phyloP scores from a whole-genome alignment of 768 basidiomycete genomes.

The Pleurotus cornucopiae region DNA sequence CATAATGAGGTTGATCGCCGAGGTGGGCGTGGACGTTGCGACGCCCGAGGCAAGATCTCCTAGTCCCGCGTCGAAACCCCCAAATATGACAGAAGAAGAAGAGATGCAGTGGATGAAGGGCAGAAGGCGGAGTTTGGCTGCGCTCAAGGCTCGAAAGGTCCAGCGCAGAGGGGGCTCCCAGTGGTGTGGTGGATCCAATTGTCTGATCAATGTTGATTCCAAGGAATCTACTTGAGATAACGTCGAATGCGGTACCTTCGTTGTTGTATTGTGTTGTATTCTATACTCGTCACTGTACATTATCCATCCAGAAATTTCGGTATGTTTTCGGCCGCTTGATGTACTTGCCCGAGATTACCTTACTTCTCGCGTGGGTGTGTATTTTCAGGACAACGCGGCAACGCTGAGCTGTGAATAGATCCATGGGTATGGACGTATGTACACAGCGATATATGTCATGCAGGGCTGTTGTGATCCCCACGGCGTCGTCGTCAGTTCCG shows the following conservation, averaged over 20 bases:
- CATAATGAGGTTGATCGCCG: constrained; percentile 1
- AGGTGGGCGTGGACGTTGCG: constrained; percentile 5
- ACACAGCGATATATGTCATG: not conserved
- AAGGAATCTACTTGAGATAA: not conserved
- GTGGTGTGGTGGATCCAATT: constrained; percentile 3
- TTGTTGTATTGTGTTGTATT: not conserved
- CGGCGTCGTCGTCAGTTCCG: not conserved
- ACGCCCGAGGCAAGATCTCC: constrained; percentile 1
- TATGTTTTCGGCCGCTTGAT: not conserved
- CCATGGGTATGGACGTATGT: constrained; percentile 2
- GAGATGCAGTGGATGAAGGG: not conserved
- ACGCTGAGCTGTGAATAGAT: not conserved
- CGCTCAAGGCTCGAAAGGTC: constrained; percentile 1
- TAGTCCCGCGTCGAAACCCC: constrained; percentile 1
- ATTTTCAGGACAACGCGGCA: not conserved
- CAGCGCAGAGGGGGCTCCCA: constrained; percentile 3
- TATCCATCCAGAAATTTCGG: too few species aligned
- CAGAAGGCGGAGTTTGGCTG: constrained; percentile 1
- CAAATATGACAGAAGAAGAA: constrained; percentile 4
- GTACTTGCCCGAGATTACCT: not conserved
- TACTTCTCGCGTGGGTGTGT: constrained; percentile 1
- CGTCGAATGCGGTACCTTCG: too few species aligned
- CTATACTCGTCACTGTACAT: too few species aligned
- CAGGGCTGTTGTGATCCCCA: not conserved
- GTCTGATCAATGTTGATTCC: not conserved